Evolutionary conservation across 192 early-diverging fungal species (phyloP).

Genomic region (Entomortierella lignicola): DNA sequence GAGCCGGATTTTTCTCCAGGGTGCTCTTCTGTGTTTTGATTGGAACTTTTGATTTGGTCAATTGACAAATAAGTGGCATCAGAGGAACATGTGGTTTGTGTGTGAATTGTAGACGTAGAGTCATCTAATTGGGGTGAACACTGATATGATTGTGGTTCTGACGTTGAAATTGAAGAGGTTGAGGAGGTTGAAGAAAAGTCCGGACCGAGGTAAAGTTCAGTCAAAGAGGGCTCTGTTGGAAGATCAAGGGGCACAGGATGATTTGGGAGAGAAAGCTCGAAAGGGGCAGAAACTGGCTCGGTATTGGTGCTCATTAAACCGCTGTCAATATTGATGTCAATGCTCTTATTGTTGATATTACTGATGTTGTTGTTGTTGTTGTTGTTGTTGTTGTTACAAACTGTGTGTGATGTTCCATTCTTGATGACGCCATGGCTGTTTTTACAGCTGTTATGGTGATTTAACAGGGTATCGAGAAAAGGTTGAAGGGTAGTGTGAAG

Average conservation of each 20-base stretch:
- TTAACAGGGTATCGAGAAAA: slow-evolving; percentile 8
- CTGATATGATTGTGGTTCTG: neutral
- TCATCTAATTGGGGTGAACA: neutral
- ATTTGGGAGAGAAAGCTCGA: neutral
- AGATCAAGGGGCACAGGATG: slow-evolving; percentile 8
- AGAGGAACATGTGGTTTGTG: neutral
- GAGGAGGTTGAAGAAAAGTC: neutral
- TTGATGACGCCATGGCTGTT: slow-evolving; percentile 5
- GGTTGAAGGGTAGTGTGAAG: slow-evolving; percentile 11
- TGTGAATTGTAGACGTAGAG: neutral
- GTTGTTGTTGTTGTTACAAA: neutral
- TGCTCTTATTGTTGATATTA: neutral
- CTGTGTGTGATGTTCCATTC: neutral
- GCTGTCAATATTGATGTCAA: neutral
- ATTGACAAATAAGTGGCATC: neutral
- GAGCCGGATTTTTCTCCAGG: slow-evolving; percentile 12
- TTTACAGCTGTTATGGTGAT: neutral
- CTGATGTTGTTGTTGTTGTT: slow-evolving; percentile 6
- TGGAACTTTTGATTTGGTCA: neutral
- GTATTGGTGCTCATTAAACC: neutral
- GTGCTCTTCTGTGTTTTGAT: neutral
- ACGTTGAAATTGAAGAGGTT: too few relatives aligned
- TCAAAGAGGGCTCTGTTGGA: neutral
- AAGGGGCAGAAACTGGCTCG: neutral
- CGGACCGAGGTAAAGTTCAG: neutral